Conservation (phyloP, 306 rosid species). For the Sechiopsis laciniata region DNA sequence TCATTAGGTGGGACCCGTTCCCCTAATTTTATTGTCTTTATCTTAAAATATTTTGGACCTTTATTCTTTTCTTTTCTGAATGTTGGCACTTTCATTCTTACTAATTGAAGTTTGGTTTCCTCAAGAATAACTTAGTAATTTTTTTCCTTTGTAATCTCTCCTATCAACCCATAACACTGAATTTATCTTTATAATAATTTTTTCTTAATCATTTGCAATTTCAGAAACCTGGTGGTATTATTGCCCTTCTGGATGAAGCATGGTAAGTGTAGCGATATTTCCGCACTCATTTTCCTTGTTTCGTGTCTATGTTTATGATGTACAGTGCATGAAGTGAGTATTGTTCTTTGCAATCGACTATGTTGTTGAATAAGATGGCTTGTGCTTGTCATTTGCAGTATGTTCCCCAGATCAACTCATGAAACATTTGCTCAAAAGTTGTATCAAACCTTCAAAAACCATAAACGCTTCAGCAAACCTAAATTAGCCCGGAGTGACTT, state of each 20-base stretch:
- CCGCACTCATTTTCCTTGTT: slow-evolving; percentile 12
- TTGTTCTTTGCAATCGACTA: not conserved
- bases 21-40: not conserved
- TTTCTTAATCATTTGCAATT: slow-evolving; percentile 25
- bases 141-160: not conserved
- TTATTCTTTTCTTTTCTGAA: not conserved
- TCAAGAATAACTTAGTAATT: not conserved
- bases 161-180: not conserved
- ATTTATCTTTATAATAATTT: slow-evolving; percentile 14
- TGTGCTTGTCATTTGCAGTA: slow-evolving; percentile 47
- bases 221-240: slow-evolving; percentile 99
- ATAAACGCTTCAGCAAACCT: slow-evolving; percentile 84
- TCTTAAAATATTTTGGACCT: too few relatives aligned
- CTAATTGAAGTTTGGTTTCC: not conserved
- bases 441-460: slow-evolving; percentile 91
- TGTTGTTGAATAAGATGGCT: slow-evolving; percentile 18
- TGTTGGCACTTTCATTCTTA: not conserved
- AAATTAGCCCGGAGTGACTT: slow-evolving; percentile 88
- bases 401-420: slow-evolving; percentile 99
- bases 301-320: not conserved
- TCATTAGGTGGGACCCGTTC: not conserved
- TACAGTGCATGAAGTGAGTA: slow-evolving; percentile 9
- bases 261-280: slow-evolving; percentile 51
- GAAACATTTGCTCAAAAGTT: slow-evolving; percentile 97
- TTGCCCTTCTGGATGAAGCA: slow-evolving; percentile 98